Evolutionary conservation across 805 yeast genomes (phyloP), one percentile per base, ranked within the genome.

Genomic region (Yamadazyma olivae): DNA sequence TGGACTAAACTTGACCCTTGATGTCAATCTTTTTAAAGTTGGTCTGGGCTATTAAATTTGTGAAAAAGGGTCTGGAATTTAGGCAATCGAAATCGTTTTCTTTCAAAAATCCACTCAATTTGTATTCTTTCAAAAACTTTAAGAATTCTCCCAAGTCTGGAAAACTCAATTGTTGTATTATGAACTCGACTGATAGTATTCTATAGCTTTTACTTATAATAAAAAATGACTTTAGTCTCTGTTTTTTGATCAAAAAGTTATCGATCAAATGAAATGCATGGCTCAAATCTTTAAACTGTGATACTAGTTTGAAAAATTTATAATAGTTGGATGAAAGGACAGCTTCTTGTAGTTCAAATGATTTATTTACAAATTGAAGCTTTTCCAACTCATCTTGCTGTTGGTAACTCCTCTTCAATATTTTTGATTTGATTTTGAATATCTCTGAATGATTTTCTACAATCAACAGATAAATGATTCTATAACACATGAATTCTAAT

Each of bases 1-100:
- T 67, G 39, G 75, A 71, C 46, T 57, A 81, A 6, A 79, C 70
- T 59, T 90, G 97, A 1, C 98, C 98, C 65, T 90, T 90, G 43
- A 91, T 89, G 53, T 90, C 97, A 10, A 90, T 79, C 51, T 71
- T 81, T 41, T 64, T 75, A 46, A 71, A 70, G 22, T 59, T 63
- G 2, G 63, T 44, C n/a, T 28, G 32, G 47, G 58, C 42, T 56
- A 58, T 45, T 58, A 67, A 32, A 51, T 63, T 43, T 41, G 56
- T 42, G 28, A 62, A 55, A 3, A 79, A 57, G 0, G 52, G 57
- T 39, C 74, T 55, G 2, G 67, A 54, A 3, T 44, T 42, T 1
- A 48, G 46, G 36, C 67, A 63, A 41, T 66, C 70, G 32, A 64
- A 53, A 5, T 37, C 42, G 7, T 42, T 51, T 3, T 39, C 43